Conservation (phyloP, 192 early-diverging fungal species). For the Rhizophagus prolifer region DNA sequence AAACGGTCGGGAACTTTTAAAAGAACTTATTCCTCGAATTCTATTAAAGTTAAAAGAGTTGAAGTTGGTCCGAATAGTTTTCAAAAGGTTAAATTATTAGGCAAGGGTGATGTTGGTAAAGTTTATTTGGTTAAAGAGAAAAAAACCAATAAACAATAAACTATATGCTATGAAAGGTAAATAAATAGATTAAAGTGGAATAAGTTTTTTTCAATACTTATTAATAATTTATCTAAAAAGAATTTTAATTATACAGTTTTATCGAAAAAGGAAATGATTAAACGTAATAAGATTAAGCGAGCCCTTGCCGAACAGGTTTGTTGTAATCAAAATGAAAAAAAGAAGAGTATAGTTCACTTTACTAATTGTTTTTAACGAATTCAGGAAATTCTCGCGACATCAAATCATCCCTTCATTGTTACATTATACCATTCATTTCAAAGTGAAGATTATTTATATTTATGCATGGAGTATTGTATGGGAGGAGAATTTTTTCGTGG, state of each 20-base stretch:
- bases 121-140: constrained; percentile 93
- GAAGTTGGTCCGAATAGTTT: constrained; percentile 88
- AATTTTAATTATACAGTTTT: constrained; percentile 37
- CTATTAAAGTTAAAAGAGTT: constrained; percentile 76
- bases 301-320: constrained; percentile 97
- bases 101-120: constrained; percentile 97
- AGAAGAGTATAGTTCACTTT: neutral
- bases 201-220: neutral
- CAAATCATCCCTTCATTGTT: constrained; percentile 90
- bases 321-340: neutral
- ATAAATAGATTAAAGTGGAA: neutral
- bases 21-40: constrained; percentile 78
- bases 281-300: constrained; percentile 96
- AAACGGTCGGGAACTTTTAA: constrained; percentile 53
- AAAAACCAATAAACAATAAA: constrained; percentile 63
- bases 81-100: constrained; percentile 84
- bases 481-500: constrained; percentile 88
- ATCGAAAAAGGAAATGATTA: constrained; percentile 96
- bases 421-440: constrained; percentile 89
- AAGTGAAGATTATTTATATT: constrained; percentile 80
- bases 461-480: constrained; percentile 87
- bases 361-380: neutral
- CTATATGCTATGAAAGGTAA: constrained; percentile 96
- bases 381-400: constrained; percentile 62
- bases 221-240: neutral